phyloP scores from a whole-genome alignment of 306 rosid species.

The Dryas drummondii region DNA sequence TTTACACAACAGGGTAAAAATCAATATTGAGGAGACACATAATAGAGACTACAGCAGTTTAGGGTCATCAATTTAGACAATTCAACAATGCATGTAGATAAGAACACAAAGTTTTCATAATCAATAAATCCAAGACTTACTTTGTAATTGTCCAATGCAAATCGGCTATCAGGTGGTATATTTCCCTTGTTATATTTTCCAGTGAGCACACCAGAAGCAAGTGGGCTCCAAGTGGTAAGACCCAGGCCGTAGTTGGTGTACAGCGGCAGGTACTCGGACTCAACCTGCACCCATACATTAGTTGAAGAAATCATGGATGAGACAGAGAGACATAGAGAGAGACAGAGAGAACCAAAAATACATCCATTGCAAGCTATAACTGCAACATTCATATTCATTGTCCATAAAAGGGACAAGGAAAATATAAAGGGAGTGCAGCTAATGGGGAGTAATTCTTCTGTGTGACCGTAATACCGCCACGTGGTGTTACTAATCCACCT shows the following conservation, averaged over 20 bases:
- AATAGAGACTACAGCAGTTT: not conserved
- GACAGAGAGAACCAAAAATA: not conserved
- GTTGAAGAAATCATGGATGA: not conserved
- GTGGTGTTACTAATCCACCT: no score
- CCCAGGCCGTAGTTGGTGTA: conserved; percentile 75
- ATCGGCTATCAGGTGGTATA: conserved; percentile 85
- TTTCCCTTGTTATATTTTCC: conserved; percentile 89
- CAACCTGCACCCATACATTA: conserved; percentile 53
- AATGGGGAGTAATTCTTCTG: no score
- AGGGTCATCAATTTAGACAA: not conserved
- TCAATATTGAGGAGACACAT: not conserved
- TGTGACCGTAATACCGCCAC: no score
- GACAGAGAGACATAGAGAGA: not conserved
- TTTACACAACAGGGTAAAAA: not conserved
- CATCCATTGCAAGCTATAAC: not conserved
- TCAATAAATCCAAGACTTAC: conserved; percentile 35
- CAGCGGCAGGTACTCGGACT: conserved; percentile 80
- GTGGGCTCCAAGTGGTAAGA: conserved; percentile 97
- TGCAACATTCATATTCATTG: not conserved
- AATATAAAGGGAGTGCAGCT: not conserved
- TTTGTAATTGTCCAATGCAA: conserved; percentile 91
- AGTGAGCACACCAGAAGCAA: conserved; percentile 93
- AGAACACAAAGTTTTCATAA: conserved; percentile 5
- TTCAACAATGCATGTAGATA: conserved; percentile 3
- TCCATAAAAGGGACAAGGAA: not conserved